These are phyloP conservation scores for Trichophyton schoenleinii DNA, from an alignment of 2,329 filamentous ascomycete species.

Conservation along the genomic window DNA sequence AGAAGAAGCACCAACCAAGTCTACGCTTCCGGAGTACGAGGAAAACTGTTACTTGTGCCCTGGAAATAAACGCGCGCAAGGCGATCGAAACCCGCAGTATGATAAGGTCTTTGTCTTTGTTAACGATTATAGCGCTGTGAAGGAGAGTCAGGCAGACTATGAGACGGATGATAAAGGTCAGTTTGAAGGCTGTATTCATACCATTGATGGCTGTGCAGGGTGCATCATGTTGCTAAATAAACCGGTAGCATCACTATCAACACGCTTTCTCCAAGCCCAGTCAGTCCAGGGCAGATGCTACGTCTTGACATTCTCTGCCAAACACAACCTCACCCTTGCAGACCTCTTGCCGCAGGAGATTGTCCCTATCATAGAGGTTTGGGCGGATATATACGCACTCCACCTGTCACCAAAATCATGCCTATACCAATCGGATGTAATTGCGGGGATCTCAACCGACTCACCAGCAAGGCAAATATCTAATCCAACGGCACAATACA, in stretches of 20 bases:
- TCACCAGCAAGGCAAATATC: conserved; percentile 34
- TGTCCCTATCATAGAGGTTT: conserved; percentile 70
- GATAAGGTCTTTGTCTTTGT: conserved; percentile 83
- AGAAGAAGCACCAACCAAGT: conserved; percentile 59
- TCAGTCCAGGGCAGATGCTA: conserved; percentile 92
- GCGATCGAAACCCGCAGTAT: conserved; percentile 77
- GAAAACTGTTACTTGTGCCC: conserved; percentile 91
- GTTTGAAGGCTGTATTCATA: conserved; percentile 10
- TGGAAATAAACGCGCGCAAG: conserved; percentile 75
- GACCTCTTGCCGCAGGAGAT: conserved; percentile 71
- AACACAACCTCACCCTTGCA: conserved; percentile 82
- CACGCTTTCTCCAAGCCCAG: conserved; percentile 66
- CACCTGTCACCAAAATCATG: conserved; percentile 64
- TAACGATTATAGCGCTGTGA: conserved; percentile 95
- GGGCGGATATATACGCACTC: conserved; percentile 78
- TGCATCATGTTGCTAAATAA: background rate
- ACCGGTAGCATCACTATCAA: conserved; percentile 40
- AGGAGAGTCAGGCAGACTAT: conserved; percentile 82
- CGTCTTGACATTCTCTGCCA: conserved; percentile 84
- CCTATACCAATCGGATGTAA: conserved; percentile 37
- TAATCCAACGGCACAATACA: conserved; percentile 61
- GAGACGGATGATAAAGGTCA: conserved; percentile 39
- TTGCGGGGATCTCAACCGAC: conserved; percentile 41
- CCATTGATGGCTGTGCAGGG: background rate
- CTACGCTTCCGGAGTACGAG: conserved; percentile 66